These are phyloP conservation scores for Camellia oleifera DNA, from an alignment of 179 eudicot species.

Conservation along the genomic window DNA sequence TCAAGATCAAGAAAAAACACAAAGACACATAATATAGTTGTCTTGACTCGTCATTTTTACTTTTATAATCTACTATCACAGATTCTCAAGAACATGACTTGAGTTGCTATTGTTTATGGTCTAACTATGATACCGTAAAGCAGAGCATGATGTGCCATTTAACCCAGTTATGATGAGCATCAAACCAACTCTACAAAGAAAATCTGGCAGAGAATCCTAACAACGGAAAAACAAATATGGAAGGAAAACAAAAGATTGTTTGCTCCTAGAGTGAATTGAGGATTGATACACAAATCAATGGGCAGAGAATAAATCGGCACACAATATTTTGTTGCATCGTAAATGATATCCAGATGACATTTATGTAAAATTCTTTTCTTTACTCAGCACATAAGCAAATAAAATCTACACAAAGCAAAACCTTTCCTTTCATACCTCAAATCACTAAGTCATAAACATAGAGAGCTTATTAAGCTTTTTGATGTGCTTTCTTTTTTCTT, in stretches of 20 bases:
- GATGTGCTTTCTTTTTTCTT: neutral
- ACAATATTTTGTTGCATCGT: neutral
- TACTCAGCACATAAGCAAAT: neutral
- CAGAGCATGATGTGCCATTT: neutral
- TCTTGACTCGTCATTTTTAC: neutral
- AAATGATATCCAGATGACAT: neutral
- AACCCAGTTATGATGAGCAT: slow-evolving; percentile 1
- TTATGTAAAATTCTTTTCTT: neutral
- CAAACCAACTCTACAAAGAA: neutral
- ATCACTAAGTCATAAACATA: neutral
- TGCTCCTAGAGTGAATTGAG: neutral
- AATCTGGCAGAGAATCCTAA: neutral
- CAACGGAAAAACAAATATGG: neutral
- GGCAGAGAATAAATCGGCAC: neutral
- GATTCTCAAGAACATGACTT: neutral
- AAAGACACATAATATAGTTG: neutral
- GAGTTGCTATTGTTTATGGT: neutral
- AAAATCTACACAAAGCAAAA: neutral
- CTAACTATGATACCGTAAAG: neutral
- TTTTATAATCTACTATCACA: neutral
- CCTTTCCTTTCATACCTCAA: neutral
- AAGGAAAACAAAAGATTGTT: neutral
- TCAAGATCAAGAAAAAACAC: neutral
- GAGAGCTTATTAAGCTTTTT: neutral
- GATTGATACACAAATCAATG: neutral